phyloP scores from a whole-genome alignment of 1,284 basidiomycete species.

The Cutaneotrichosporon spelunceum region DNA sequence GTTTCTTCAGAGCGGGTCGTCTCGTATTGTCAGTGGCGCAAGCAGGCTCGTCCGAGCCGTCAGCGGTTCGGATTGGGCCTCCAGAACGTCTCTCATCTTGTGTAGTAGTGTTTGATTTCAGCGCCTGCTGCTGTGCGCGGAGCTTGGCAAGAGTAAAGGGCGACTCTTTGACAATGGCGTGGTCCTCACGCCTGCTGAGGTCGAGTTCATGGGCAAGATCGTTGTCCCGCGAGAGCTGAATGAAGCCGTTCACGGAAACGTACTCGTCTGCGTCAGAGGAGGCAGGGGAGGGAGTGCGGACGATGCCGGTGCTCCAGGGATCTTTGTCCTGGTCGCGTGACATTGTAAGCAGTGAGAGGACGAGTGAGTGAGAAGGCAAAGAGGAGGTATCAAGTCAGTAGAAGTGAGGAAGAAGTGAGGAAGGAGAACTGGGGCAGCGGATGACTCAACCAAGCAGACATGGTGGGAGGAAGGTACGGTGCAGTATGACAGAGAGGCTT shows the following conservation, averaged over 20 bases:
- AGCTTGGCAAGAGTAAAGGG: conserved; percentile 32
- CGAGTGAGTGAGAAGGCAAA: not conserved
- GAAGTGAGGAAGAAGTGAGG: not conserved
- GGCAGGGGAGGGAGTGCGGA: conserved; percentile 15
- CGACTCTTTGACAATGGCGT: conserved; percentile 20
- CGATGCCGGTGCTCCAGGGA: not conserved
- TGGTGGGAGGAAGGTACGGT: not conserved
- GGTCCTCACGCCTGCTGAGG: conserved; percentile 28
- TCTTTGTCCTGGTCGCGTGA: not conserved
- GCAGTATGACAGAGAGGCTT: not conserved
- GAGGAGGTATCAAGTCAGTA: not conserved
- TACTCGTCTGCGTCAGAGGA: conserved; percentile 13
- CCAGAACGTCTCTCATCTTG: not conserved
- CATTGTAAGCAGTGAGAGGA: not conserved
- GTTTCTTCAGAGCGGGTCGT: not conserved
- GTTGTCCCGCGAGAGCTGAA: conserved; percentile 11
- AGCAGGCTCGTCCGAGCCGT: not conserved
- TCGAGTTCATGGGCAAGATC: conserved; percentile 27
- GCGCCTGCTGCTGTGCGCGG: not conserved
- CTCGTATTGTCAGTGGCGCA: not conserved
- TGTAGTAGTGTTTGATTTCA: not conserved
- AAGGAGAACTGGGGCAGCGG: not conserved
- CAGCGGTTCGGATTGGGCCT: conserved; percentile 10
- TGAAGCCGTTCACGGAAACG: conserved; percentile 1
- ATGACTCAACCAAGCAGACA: not conserved